Evolutionary conservation across 2,329 filamentous ascomycete species (phyloP).

Genomic region (Myriosclerotinia duriaeana): DNA sequence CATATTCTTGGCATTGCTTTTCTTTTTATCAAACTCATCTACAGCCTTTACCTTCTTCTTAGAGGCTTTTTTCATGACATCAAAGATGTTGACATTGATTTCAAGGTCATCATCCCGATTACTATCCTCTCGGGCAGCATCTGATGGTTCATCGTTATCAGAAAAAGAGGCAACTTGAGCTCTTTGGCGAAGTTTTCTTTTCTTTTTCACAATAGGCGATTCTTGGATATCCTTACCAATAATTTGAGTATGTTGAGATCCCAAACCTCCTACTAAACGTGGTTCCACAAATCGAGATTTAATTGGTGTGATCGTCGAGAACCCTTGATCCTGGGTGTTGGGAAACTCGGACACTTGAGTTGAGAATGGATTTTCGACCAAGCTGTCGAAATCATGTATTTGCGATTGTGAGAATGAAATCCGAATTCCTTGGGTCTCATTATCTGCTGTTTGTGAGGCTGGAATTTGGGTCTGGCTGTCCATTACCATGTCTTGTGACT

Average conservation of each 20-base stretch:
- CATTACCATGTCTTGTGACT: constrained; percentile 48
- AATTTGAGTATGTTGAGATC: constrained; percentile 33
- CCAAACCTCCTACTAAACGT: constrained; percentile 67
- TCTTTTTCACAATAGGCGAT: constrained; percentile 64
- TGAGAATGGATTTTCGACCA: constrained; percentile 45
- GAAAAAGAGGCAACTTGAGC: constrained; percentile 47
- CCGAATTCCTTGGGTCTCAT: constrained; percentile 45
- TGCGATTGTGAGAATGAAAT: constrained; percentile 63
- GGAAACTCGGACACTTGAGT: constrained; percentile 70
- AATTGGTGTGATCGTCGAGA: constrained; percentile 70
- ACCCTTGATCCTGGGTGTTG: constrained; percentile 80
- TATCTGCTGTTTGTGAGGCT: constrained; percentile 46
- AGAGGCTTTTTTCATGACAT: constrained; percentile 66
- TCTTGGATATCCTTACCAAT: constrained; percentile 49
- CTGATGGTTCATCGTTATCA: constrained; percentile 35
- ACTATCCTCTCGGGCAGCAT: constrained; percentile 29
- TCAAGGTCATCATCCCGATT: constrained; percentile 41
- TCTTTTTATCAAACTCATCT: constrained; percentile 76
- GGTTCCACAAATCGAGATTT: constrained; percentile 64
- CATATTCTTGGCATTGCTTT: constrained; percentile 82
- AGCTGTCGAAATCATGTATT: constrained; percentile 56
- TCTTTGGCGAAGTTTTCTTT: constrained; percentile 55
- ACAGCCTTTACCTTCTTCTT: constrained; percentile 49
- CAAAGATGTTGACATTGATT: constrained; percentile 41
- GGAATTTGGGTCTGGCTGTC: constrained; percentile 49